Conservation (phyloP, 345 rosid genomes). For the Gossypium anomalum region DNA sequence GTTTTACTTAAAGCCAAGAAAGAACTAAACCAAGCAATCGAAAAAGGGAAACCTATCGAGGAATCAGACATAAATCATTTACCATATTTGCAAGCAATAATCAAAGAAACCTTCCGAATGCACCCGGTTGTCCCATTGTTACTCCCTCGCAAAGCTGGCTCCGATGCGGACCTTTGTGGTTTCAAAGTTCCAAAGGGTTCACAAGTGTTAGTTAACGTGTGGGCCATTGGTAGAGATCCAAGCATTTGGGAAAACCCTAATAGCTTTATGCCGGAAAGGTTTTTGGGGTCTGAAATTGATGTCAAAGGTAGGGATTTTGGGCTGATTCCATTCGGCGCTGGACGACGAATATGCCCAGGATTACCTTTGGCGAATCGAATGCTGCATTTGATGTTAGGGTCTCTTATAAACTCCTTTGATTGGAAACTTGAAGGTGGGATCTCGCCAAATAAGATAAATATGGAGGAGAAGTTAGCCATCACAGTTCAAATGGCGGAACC, state of each 20-base stretch:
- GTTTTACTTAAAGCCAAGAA: conserved; percentile 26
- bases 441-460: conserved; percentile 21
- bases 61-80: conserved; percentile 35
- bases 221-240: conserved; percentile 53
- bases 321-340: conserved; percentile 41
- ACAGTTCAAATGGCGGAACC: conserved; percentile 33
- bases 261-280: conserved; percentile 41
- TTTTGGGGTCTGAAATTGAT: conserved; percentile 34
- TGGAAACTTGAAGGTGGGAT: conserved; percentile 36
- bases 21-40: conserved; percentile 34
- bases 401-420: conserved; percentile 38
- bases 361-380: conserved; percentile 35
- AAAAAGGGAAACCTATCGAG: conserved; percentile 25
- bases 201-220: conserved; percentile 39
- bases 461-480: conserved; percentile 42
- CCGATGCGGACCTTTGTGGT: conserved; percentile 26
- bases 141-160: conserved; percentile 39
- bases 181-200: conserved; percentile 37
- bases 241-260: conserved; percentile 32
- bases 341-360: conserved; percentile 48
- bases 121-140: conserved; percentile 42
- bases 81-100: conserved; percentile 41
- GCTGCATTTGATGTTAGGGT: conserved; percentile 38
- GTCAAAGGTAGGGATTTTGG: conserved; percentile 30
- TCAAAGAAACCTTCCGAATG: conserved; percentile 51